phyloP scores from a whole-genome alignment of 2,329 filamentous ascomycete genomes.

The Microdochium nivale region DNA sequence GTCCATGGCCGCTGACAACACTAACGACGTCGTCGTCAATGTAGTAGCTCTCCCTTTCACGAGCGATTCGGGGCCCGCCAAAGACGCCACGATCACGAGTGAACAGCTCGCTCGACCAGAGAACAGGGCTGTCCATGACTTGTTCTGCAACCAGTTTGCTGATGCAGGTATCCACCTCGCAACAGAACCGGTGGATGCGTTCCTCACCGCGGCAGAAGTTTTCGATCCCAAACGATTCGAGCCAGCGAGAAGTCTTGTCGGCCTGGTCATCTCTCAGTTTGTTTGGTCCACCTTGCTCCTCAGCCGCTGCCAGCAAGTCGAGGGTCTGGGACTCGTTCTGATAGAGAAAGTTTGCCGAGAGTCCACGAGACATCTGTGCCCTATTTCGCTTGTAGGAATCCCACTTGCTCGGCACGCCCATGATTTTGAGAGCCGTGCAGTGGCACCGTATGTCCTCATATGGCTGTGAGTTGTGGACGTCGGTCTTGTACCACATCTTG shows the following conservation, averaged over 20 bases:
- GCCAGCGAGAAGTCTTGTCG: slow-evolving; percentile 74
- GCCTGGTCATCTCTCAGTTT: slow-evolving; percentile 96
- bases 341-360: slow-evolving; percentile 58
- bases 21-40: slow-evolving; percentile 41
- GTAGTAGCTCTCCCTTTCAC: slow-evolving; percentile 39
- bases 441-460: slow-evolving; percentile 86
- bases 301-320: slow-evolving; percentile 74
- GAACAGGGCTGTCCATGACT: slow-evolving; percentile 73
- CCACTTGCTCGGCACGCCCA: slow-evolving; percentile 61
- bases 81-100: slow-evolving; percentile 63
- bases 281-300: slow-evolving; percentile 82
- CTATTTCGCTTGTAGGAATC: slow-evolving; percentile 41
- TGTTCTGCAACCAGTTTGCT: slow-evolving; percentile 78
- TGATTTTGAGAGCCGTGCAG: slow-evolving; percentile 79
- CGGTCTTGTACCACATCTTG: slow-evolving; percentile 98
- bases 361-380: slow-evolving; percentile 35
- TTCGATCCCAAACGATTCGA: slow-evolving; percentile 72
- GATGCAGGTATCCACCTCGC: slow-evolving; percentile 81
- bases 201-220: slow-evolving; percentile 96
- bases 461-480: slow-evolving; percentile 80
- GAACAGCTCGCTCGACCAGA: slow-evolving; percentile 90
- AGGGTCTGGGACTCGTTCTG: slow-evolving; percentile 79
- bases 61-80: slow-evolving; percentile 29
- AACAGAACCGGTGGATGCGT: slow-evolving; percentile 85
- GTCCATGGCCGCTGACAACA: slow-evolving; percentile 45